phyloP scores from a whole-genome alignment of 768 basidiomycete genomes.

The Porphyrellus cyaneotinctus region DNA sequence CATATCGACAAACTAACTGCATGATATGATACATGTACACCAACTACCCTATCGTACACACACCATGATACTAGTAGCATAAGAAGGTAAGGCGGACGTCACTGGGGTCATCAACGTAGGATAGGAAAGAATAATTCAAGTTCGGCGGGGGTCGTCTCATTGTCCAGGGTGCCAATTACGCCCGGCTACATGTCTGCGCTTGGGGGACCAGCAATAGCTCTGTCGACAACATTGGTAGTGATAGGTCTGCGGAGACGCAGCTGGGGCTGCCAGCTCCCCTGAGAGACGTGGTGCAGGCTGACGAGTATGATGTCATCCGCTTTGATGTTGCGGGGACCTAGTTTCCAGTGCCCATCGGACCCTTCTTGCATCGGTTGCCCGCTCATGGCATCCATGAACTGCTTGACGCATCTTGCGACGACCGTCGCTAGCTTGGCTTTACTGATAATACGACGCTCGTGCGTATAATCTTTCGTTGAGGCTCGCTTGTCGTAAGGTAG shows the following conservation, averaged over 20 bases:
- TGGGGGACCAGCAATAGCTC: not conserved
- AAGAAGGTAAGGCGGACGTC: too few species aligned
- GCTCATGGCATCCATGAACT: constrained; percentile 7
- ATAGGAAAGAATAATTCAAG: too few species aligned
- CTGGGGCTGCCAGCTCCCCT: constrained; percentile 77
- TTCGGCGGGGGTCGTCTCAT: too few species aligned
- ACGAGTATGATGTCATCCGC: constrained; percentile 44
- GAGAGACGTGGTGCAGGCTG: constrained; percentile 72
- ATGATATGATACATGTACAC: too few species aligned
- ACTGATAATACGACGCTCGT: constrained; percentile 64
- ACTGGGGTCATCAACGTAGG: too few species aligned
- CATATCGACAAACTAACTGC: too few species aligned
- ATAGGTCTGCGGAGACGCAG: constrained; percentile 40
- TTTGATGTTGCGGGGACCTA: constrained; percentile 8
- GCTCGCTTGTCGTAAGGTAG: constrained; percentile 66
- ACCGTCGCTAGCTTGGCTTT: constrained; percentile 66
- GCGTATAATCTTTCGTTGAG: constrained; percentile 65
- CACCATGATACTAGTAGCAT: too few species aligned
- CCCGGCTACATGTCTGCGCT: not conserved
- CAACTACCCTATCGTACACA: too few species aligned
- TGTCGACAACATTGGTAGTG: not conserved
- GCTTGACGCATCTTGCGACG: constrained; percentile 57
- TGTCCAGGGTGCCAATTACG: not conserved
- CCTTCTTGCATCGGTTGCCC: constrained; percentile 1
- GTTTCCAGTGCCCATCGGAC: constrained; percentile 11